Evolutionary conservation across 192 early-diverging fungal species (phyloP), one percentile per base, ranked within the genome.

Genomic region (Entomortierella parvispora): DNA sequence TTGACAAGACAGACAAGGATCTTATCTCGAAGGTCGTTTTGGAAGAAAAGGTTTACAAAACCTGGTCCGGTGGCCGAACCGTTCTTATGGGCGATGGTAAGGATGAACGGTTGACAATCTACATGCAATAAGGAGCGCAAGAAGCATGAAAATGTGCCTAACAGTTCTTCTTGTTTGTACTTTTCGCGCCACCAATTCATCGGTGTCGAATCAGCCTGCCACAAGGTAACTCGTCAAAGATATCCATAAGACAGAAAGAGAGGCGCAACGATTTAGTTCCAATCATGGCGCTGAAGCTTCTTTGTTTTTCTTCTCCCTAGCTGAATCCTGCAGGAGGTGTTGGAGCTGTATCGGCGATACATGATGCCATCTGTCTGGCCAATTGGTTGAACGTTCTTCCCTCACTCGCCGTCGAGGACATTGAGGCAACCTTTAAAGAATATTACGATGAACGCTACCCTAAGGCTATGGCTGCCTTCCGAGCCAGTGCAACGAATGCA

Each of bases 21-120:
- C 23, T 29, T 25, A 43, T 65, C n/a, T 65, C 62, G 4, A 65
- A 65, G 40, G 62, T 65, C 22, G 40, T 65, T 20, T 42, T 53
- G 4, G 62, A 65, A 40, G 62, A 65, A 26, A 65, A 65, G 40
- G 44, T 65, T 3, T 65, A 53, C 51, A 42, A 53, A 23, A 65
- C 62, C 6, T 63, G 62, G 62, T 52, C n/a, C 32, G 7, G 22
- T 5, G 47, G 26, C 5, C 47, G 62, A 28, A 63, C 62, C 17
- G 47, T 50, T 15, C 49, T 63, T 0, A 50, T 63, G 4, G 62
- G 62, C 4, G 62, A 63, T 26, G 49, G 48, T 58, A 58, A 11
- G 56, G 22, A 0, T 3, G 26, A 3, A 32, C 31, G 22, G 2
- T 3, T 54, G 2, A 32, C 31, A n/a, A 12, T 6, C 18, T 31